Base-by-base conservation (phyloP, 345 rosid species). In the Dipteronia dyeriana region DNA sequence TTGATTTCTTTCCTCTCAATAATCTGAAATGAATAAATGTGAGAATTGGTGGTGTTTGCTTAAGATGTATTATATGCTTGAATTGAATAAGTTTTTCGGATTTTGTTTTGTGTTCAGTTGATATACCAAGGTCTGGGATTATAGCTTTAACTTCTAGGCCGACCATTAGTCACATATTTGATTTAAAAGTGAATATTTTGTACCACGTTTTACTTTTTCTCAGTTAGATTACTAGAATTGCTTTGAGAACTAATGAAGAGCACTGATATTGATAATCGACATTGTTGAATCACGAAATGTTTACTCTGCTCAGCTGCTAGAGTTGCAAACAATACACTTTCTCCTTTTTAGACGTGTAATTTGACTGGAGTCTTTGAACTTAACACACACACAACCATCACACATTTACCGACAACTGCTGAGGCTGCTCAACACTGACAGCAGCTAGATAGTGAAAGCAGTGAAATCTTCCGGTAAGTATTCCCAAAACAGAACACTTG, bases 351-450 rank as follows among this genome's bases (percentile, higher is more conserved):
- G 61, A 26, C 77, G 29, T 64, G 12, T 17, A 49, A 61, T 26
- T n/a, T 74, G 45, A 57, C 2, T 47, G 25, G 60, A 74, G n/a
- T 25, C 64, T 62, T 45, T 64, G 64, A 26, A 34, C 65, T 31
- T 14, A 47, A 19, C 29, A 25, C n/a, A n/a, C n/a, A n/a, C n/a
- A n/a, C 5, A 12, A 38, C 26, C 17, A 16, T 61, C 31, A 61
- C 31, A 61, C 23, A 61, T 60, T 60, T 34, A 8, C 1, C 14
- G 67, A 38, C 41, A 20, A 12, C 63, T 64, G 12, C 34, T 12
- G 57, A 53, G 34, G 20, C 53, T 59, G 75, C 66, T 59, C 75
- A 38, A 60, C 53, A 59, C 4, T 49, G 53, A 47, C 59, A 38
- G 62, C 70, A 26, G 70, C 31, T 63, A 47, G 38, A 25, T 72